A percentile compares a stretch with the other conserved stretches of the same genome.
Evolutionary conservation across 2,329 filamentous ascomycete genomes (phyloP).

Genomic region (Xylariomycetidae sp.): DNA sequence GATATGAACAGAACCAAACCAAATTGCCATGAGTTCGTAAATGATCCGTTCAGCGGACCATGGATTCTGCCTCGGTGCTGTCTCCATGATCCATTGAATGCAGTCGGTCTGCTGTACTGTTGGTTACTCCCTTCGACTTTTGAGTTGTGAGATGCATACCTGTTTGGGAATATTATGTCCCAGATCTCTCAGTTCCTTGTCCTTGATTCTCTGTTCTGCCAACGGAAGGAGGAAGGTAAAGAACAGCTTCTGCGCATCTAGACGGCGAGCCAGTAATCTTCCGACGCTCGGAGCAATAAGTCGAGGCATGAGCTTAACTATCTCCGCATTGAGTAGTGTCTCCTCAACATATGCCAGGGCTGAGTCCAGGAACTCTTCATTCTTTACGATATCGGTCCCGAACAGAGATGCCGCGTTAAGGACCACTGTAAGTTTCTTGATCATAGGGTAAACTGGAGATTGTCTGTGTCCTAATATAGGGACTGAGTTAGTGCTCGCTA

Average conservation of each 20-base stretch:
- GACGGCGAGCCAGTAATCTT: not conserved
- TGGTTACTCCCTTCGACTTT: not conserved
- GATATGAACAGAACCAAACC: conserved; percentile 26
- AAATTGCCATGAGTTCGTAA: conserved; percentile 25
- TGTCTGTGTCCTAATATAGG: too few species aligned
- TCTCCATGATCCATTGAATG: conserved; percentile 27
- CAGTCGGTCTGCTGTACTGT: conserved; percentile 10
- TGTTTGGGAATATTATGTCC: conserved; percentile 1
- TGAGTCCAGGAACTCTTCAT: conserved; percentile 19
- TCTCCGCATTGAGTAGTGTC: conserved; percentile 16
- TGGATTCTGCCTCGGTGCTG: conserved; percentile 14
- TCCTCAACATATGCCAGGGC: conserved; percentile 15
- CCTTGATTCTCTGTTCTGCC: not conserved
- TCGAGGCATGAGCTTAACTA: conserved; percentile 15
- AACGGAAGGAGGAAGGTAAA: conserved; percentile 1
- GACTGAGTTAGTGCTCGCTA: too few species aligned
- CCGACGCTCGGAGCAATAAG: conserved; percentile 2
- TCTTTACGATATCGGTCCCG: conserved; percentile 3
- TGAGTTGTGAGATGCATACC: not conserved
- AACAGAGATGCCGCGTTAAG: conserved; percentile 3
- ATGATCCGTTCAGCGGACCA: conserved; percentile 20
- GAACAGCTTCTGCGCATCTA: conserved; percentile 1
- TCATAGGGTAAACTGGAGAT: conserved; percentile 1
- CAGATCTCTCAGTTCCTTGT: not conserved
- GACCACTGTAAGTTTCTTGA: not conserved